A percentile compares a stretch with the other conserved stretches of the same genome.
Evolutionary conservation across 176 grass and related monocot species (phyloP).

Genomic region (Phragmites australis): DNA sequence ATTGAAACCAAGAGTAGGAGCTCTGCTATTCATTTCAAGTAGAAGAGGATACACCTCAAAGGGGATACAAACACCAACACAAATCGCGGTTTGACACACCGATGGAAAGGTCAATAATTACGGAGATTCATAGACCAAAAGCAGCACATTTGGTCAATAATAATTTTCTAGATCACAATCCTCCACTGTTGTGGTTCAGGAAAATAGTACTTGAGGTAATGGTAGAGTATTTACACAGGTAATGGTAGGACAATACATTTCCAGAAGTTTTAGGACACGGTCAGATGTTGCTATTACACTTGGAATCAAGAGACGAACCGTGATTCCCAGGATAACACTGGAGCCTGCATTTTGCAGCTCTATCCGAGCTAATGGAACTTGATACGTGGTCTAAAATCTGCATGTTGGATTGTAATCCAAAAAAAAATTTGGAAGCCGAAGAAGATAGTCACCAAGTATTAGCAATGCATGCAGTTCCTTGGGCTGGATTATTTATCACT

Average conservation of each 20-base stretch:
- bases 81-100: no score
- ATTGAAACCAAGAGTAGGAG: no score
- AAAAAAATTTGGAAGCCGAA: neutral
- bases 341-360: neutral
- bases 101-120: no score
- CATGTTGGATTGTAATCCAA: neutral
- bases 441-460: neutral
- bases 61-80: no score
- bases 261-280: neutral
- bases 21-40: no score
- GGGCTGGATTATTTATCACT: slow-evolving; percentile 25
- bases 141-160: neutral
- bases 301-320: neutral
- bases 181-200: neutral
- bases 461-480: slow-evolving; percentile 18
- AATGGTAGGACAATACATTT: neutral
- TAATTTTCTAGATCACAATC: neutral
- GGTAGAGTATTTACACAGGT: neutral
- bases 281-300: neutral
- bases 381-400: no score
- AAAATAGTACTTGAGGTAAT: neutral
- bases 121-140: neutral
- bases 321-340: neutral
- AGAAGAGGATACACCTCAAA: no score
- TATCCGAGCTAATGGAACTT: neutral